A percentile compares a stretch with the other conserved stretches of the same genome.
Conservation (phyloP, 2,329 filamentous ascomycete genomes). For the Epichloe typhina region DNA sequence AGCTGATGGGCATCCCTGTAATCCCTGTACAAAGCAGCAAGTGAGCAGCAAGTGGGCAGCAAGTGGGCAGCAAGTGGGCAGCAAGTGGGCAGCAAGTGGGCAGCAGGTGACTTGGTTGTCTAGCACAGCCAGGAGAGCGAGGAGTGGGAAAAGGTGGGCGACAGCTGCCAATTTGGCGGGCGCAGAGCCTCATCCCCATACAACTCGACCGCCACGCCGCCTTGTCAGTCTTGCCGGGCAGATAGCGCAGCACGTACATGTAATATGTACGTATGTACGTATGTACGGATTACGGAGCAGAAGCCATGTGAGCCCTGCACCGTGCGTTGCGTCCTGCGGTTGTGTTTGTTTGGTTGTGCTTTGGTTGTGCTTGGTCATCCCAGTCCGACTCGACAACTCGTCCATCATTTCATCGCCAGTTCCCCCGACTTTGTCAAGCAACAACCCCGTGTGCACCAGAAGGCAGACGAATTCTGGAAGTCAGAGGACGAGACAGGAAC, state of each 20-base stretch:
- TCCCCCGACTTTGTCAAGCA: neutral
- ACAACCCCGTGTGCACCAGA: neutral
- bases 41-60: neutral
- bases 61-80: no score
- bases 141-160: neutral
- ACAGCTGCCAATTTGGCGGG: neutral
- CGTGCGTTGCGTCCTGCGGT: neutral
- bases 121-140: no score
- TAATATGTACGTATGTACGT: no score
- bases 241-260: neutral
- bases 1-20: slow-evolving; percentile 9
- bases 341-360: neutral
- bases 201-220: neutral
- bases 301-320: neutral
- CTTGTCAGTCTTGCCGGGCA: neutral
- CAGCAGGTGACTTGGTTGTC: no score
- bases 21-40: neutral
- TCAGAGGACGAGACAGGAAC: neutral
- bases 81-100: neutral
- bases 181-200: slow-evolving; percentile 2
- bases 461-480: neutral
- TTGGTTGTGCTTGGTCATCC: neutral
- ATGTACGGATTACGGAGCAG: no score
- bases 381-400: neutral
- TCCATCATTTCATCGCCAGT: neutral